A percentile compares a stretch with the other conserved stretches of the same genome.
Conservation (phyloP, 495 filamentous ascomycete species). For the Hypoxylon perforatum region DNA sequence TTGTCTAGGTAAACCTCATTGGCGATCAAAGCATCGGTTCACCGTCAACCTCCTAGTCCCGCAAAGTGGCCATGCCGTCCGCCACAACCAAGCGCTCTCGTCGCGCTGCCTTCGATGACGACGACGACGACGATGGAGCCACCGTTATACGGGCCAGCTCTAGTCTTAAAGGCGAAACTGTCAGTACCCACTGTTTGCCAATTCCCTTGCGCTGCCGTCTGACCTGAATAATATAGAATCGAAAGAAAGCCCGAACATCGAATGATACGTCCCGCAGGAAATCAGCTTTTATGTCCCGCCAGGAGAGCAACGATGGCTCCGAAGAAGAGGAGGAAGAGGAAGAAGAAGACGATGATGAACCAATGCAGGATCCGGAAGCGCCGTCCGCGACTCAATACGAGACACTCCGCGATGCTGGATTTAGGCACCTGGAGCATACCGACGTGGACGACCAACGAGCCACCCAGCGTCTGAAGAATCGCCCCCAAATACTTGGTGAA, state of each 20-base stretch:
- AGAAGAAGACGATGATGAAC: constrained; percentile 34
- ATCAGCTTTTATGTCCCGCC: constrained; percentile 35
- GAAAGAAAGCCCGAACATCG: constrained; percentile 60
- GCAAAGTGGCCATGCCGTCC: constrained; percentile 34
- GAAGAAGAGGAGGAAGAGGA: constrained; percentile 27
- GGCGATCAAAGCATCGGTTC: not conserved
- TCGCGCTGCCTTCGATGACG: constrained; percentile 44
- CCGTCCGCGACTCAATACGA: constrained; percentile 63
- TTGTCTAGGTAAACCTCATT: too few relatives aligned
- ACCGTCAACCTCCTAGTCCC: not conserved
- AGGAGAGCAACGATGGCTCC: constrained; percentile 45
- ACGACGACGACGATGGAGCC: constrained; percentile 61
- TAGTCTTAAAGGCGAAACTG: constrained; percentile 56
- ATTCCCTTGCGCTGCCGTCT: constrained; percentile 3
- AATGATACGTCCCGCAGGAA: constrained; percentile 36
- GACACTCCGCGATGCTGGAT: constrained; percentile 60
- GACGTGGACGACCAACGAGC: constrained; percentile 72
- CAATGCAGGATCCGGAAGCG: constrained; percentile 35
- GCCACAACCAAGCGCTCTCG: constrained; percentile 64
- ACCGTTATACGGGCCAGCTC: constrained; percentile 60
- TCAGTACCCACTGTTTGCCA: constrained; percentile 42
- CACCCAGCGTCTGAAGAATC: constrained; percentile 74
- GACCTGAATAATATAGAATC: constrained; percentile 42
- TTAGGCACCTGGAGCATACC: constrained; percentile 63
- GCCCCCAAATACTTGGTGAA: constrained; percentile 63